Conservation (phyloP, 768 basidiomycete species). For the Pleurotus ostreatus region DNA sequence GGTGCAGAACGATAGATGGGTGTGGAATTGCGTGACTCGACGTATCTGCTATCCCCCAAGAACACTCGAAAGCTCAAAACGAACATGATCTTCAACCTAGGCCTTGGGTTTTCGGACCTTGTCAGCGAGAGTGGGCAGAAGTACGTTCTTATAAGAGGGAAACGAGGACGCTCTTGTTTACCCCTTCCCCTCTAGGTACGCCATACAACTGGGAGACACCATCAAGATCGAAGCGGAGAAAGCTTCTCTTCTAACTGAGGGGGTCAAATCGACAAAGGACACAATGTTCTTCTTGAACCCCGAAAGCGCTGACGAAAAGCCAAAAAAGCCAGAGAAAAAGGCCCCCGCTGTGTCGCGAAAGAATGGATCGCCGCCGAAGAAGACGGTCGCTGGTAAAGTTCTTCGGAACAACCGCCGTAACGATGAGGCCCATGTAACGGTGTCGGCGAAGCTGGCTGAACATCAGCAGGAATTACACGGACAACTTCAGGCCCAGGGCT, state of each 20-base stretch:
- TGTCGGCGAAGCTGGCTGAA: constrained; percentile 73
- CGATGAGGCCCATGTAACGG: constrained; percentile 78
- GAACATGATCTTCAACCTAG: constrained; percentile 84
- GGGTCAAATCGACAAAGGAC: constrained; percentile 79
- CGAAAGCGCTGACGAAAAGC: constrained; percentile 52
- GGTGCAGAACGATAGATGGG: constrained; percentile 60
- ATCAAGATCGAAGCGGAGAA: constrained; percentile 69
- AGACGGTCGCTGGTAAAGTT: constrained; percentile 80
- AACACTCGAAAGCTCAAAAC: constrained; percentile 65
- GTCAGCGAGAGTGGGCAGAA: constrained; percentile 73
- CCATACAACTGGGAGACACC: constrained; percentile 85
- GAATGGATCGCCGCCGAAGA: constrained; percentile 72
- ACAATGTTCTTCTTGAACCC: constrained; percentile 81
- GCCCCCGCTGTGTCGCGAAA: constrained; percentile 43
- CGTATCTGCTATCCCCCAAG: constrained; percentile 80
- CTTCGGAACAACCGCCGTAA: constrained; percentile 86
- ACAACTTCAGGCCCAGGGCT: constrained; percentile 71
- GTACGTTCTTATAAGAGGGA: constrained; percentile 33
- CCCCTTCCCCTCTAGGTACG: constrained; percentile 52
- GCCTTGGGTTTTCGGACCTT: constrained; percentile 82
- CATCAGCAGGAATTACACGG: constrained; percentile 85
- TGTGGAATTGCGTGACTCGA: constrained; percentile 89
- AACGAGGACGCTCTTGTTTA: too few relatives aligned
- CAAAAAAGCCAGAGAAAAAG: constrained; percentile 53
- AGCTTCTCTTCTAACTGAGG: constrained; percentile 74